Evolutionary conservation across 805 yeast species (phyloP), one percentile per base, ranked within the genome.

Genomic region (Kluyveromyces starmeri): DNA sequence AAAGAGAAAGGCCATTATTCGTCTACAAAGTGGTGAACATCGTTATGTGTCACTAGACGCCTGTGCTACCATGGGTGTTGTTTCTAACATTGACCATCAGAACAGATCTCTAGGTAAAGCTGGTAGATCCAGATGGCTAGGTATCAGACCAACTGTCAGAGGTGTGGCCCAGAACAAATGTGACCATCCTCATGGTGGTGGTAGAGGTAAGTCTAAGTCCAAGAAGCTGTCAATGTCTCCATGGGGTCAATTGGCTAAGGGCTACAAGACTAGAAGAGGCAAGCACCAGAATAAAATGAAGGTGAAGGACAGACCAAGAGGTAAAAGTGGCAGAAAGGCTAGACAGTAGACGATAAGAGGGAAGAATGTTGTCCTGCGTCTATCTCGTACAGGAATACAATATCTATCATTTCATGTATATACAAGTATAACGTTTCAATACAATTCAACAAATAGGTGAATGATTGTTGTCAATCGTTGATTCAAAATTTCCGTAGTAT

Each of bases 121-220:
- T 16, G 98, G 98, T 52, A 76, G 96, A 62, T 70, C 80, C 35
- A 79, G 98, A 59, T 80, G 86, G 70, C 67, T 82, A 55, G 98
- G 97, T 44, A 78, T 81, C 52, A 78, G 97, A 62, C 98, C 98
- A 23, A 75, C 79, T 34, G 96, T 88, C 25, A 81, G 98, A 68
- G 98, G 98, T 73, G 83, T 85, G 49, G 97, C 98, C 32, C 85
- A 84, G 95, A 92, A 92, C 65, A 92, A 92, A 44, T 75, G 78
- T 57, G 96, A 92, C 62, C 98, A 92, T 68, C 98, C 98, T 45
- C 88, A 85, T 54, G 98, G 98, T 70, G 98, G 98, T 79, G 98
- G 98, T 66, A 79, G 98, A 72, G 98, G 98, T 75, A 92, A 92
- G 63, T 83, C 95, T 41, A 92, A 92, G 77, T 84, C 95, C 44